These are phyloP conservation scores for Trichoderma sp. DNA, from an alignment of 2,329 filamentous ascomycete genomes.

Conservation along the genomic window DNA sequence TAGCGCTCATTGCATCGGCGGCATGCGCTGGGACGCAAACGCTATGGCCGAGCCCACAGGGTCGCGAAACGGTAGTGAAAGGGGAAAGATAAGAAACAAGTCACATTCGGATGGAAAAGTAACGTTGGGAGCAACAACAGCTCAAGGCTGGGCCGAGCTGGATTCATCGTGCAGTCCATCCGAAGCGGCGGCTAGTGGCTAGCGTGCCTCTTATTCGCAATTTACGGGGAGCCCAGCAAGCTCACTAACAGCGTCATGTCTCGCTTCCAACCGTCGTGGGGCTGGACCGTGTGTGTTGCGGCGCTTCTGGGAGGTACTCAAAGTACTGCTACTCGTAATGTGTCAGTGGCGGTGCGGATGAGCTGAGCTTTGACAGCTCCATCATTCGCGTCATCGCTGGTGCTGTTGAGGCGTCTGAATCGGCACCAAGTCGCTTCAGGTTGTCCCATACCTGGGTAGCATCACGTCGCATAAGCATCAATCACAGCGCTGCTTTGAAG, in stretches of 20 bases:
- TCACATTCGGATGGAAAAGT: neutral
- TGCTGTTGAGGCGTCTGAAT: neutral
- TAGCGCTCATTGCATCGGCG: neutral
- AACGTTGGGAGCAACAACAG: neutral
- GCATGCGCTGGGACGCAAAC: neutral
- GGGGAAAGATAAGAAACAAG: neutral
- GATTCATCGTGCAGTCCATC: slow-evolving; percentile 1
- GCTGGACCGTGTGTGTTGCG: neutral
- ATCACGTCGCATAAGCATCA: neutral
- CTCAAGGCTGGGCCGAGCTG: neutral
- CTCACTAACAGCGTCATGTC: neutral
- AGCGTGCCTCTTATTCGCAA: neutral
- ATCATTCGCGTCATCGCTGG: neutral
- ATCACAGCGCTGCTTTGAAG: neutral
- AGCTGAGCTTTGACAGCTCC: neutral
- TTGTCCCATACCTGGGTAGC: neutral
- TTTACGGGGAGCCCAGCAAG: neutral
- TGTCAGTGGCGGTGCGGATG: neutral
- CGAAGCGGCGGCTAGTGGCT: slow-evolving; percentile 12
- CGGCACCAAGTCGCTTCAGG: neutral
- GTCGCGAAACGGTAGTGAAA: neutral
- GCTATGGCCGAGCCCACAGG: neutral
- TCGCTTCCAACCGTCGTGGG: neutral
- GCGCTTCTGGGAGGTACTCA: neutral
- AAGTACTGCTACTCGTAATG: neutral